Evolutionary conservation across 495 filamentous ascomycete genomes (phyloP), one percentile per base, ranked within the genome.

Genomic region (Penicillium nucicola): DNA sequence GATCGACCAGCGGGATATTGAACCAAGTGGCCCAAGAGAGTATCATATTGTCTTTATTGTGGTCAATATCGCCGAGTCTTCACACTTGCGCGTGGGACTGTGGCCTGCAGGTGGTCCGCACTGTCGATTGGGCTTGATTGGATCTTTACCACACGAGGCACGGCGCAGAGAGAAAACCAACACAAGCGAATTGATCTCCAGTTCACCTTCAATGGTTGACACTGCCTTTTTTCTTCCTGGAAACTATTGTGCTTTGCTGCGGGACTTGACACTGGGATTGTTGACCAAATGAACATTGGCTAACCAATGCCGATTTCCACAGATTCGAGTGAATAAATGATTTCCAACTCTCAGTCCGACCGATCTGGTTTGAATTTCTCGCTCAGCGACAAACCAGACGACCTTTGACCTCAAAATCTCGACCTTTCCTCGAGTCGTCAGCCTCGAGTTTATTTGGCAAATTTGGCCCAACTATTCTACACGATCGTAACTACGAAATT

Each of bases 251-350:
- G n/a, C 28, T 41, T 23, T 13, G 45, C 28, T 50, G 39, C 48
- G 23, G 33, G 28, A 4, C 7, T 45, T 19, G 20, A 18, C 38
- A 35, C 20, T 22, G 14, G 19, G 7, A 19, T 25, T 28, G n/a
- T 30, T 36, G 43, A 18, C 19, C 4, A 35, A 48, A 52, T 25
- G 25, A 28, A 38, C 30, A 23, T 28, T 53, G 13, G 46, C 59
- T 62, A 55, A 62, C 52, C 13, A 19, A 32, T 52, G 15, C 19
- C 33, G 28, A 22, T 47, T 15, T 39, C 39, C 19, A n/a, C 41
- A 58, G 56, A 55, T 28, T n/a, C 44, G 35, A 55, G 54, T 38
- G 42, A 54, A 65, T 65, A 65, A 65, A 65, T 65, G 62, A 63
- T 65, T 62, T 57, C 52, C 45, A 45, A 46, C 28, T 56, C 40